Evolutionary conservation across 2,329 filamentous ascomycete species (phyloP), one percentile per base, ranked within the genome.

Genomic region (Trichoderma koningiopsis): DNA sequence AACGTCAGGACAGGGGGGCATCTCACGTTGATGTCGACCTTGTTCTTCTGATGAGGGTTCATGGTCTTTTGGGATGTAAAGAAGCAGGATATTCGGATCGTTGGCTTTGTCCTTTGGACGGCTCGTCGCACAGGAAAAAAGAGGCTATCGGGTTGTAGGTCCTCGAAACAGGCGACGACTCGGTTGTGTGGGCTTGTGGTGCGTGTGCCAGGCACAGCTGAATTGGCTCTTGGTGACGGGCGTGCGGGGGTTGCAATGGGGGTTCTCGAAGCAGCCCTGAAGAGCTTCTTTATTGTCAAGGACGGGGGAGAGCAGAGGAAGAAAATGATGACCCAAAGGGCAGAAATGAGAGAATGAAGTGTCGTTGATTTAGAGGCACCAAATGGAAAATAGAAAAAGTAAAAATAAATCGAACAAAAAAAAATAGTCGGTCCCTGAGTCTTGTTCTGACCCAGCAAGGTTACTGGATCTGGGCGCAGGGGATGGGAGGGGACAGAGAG

Each of bases 31-130:
- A 97, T 87, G 83, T 99, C 96, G 77, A 98, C 88, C 87, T 99
- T 98, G 87, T 97, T 97, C 88, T 97, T 94, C 87, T 97, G 93
- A 81, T 94, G 93, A 76, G 95, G 95, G 81, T 97, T 97, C 93
- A 98, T 96, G 73, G 75, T 85, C 67, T 68, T 40, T 60, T 14
- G 19, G 24, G 1, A 27, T 31, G 16, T 24, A 27, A 29, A 14
- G 43, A 22, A 1, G 22, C 49, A 29, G 29, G 37, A 24, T 22
- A 19, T 27, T 29, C 27, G 55, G 43, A 22, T 66, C 40, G 40
- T 33, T 19, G 24, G 52, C 8, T 11, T 27, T 59, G 68, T 64
- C 5, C 52, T 27, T 29, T 19, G 22, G 29, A 40, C n/a, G 37
- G 55, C 40, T 52, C 19, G 63, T 66, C 40, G 55, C 53, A 58